Base-by-base conservation (phyloP, 2,329 filamentous ascomycete genomes). In the Apiospora kogelbergensis region DNA sequence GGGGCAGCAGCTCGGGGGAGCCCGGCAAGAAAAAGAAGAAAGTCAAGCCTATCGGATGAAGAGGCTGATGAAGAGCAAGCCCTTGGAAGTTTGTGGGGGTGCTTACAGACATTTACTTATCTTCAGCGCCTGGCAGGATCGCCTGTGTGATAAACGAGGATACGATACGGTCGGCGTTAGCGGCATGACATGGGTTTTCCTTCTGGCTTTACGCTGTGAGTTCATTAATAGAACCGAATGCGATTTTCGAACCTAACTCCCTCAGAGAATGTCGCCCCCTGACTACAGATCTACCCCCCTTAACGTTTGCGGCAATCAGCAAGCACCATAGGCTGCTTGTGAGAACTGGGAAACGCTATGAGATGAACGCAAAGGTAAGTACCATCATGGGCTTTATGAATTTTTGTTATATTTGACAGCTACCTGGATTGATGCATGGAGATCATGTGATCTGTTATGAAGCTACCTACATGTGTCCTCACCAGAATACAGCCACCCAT, bases 1-100 rank as follows among this genome's bases (percentile, higher is more conserved):
- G 87, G 80, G 85, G 83, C 24, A 84, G 83, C 57, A 82, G 80
- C 22, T 80, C 78, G 20, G 76, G 78, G 7, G 74, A 71, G 26
- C 73, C 80, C 79, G 80, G 76, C 24, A 87, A 87, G 81, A 90
- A 90, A 82, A 90, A 90, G 81, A 93, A 92, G 84, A 93, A 93
- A 84, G 82, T 89, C 67, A 90, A 90, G 84, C 86, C 86, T 1
- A 88, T 90, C 69, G 88, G 87, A 42, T 89, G 53, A 60, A n/a
- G 53, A 57, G 48, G 20, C 48, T 57, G 26, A n/a, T n/a, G 22
- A 60, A 22, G 20, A 60, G 45, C 33, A 42, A 53, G 33, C 46
- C 66, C 53, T 60, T 33, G 26, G 53, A 60, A 46, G 53, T 67
- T 53, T 22, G 44, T 45, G 48, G n/a, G 17, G 48, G 41, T 67